Evolutionary conservation across 768 basidiomycete genomes (phyloP), one percentile per base, ranked within the genome.

Genomic region (Boletus insuetus): DNA sequence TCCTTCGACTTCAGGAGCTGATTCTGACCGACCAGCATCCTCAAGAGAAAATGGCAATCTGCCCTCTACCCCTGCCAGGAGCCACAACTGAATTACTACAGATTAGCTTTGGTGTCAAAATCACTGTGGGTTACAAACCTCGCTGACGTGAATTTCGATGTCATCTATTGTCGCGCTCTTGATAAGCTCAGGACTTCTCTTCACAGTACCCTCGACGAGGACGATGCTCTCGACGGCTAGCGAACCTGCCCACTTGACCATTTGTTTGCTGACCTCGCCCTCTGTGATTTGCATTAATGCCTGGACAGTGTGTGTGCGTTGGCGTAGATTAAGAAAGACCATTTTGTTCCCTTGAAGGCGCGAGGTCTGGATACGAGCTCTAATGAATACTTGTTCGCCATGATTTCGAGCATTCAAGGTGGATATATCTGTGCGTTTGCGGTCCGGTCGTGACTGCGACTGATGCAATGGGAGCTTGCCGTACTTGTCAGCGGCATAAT

Each of bases 311-410:
- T 88, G 80, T 14, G 81, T 86, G 62, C 90, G 83, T 71, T 99
- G 96, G 55, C 96, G 89, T 52, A 99, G 80, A 67, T 87, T 86
- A 49, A 98, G 74, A 75, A 99, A 99, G 49, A 91, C 90, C 85
- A 98, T 94, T 77, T 94, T 99, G 75, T 84, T 91, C 62, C 91
- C 94, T 71, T 97, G 92, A 0, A 91, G 89, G 51, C 97, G 87
- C 26, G 89, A 87, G 16, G 89, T 94, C 69, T 96, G 93, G 42
- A 99, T 79, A 52, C 97, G 85, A 13, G 94, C 94, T 60, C 96
- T 89, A 57, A 98, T 76, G 55, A 91, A 74, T 48, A 98, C 88
- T 7, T 77, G 81, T 67, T 95, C 77, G 7, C 86, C 93, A 58
- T 86, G 83, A 61, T 83, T 76, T 32, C 75, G 73, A 37, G 81